A percentile compares a stretch with the other conserved stretches of the same genome.
phyloP scores from a whole-genome alignment of 163 green algal genomes.

The Volvox carteri region DNA sequence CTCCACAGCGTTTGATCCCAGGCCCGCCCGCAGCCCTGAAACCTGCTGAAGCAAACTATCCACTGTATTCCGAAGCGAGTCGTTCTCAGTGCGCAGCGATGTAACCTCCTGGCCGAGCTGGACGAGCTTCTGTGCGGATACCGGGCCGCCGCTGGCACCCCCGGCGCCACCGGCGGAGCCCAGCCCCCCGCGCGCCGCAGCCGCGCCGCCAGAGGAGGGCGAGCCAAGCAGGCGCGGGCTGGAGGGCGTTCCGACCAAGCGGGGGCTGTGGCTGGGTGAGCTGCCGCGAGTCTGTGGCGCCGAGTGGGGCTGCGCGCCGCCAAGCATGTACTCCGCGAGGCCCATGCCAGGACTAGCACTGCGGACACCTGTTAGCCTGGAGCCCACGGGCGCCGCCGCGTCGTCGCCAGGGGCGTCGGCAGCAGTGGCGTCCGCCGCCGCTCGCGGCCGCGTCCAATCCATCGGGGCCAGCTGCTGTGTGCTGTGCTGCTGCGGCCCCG shows the following conservation, averaged over 20 bases:
- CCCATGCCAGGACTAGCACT: neutral
- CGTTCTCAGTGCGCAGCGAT: conserved; percentile 19
- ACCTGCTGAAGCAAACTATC: conserved; percentile 41
- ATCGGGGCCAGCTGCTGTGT: neutral
- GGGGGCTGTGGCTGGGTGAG: conserved; percentile 12
- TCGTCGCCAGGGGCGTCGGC: neutral
- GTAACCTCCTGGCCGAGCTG: conserved; percentile 46
- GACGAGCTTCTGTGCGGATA: conserved; percentile 11
- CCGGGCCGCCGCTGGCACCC: neutral
- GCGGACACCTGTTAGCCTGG: neutral
- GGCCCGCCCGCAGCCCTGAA: neutral
- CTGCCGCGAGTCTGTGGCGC: neutral
- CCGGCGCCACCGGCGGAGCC: neutral
- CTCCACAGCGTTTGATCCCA: conserved; percentile 37
- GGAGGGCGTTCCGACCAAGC: neutral
- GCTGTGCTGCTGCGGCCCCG: neutral
- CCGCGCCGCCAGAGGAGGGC: neutral
- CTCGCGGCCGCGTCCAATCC: neutral
- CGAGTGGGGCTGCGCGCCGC: neutral
- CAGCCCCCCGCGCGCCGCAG: neutral
- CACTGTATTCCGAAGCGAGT: conserved; percentile 20
- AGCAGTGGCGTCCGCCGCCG: neutral
- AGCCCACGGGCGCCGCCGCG: neutral
- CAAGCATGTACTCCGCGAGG: neutral
- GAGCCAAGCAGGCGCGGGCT: conserved; percentile 23